Conservation (phyloP, 768 basidiomycete genomes). For the Mycena olivaceomarginata region DNA sequence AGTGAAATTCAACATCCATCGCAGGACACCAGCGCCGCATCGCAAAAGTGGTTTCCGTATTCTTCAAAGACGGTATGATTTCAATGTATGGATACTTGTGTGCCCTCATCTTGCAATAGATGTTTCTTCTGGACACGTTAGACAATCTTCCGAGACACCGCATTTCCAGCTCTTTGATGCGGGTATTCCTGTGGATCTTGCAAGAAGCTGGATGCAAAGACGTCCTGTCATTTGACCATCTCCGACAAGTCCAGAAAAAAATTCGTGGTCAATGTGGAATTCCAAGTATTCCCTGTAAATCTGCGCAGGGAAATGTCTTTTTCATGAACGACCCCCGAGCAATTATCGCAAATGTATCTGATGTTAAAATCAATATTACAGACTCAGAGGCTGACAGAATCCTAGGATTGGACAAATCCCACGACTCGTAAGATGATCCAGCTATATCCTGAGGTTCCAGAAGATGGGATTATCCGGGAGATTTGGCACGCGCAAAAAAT, state of each 20-base stretch:
- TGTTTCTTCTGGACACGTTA: slow-evolving; percentile 30
- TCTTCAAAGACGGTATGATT: slow-evolving; percentile 21
- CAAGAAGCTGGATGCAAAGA: slow-evolving; percentile 11
- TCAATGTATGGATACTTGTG: no score
- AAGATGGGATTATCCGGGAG: neutral
- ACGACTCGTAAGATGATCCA: neutral
- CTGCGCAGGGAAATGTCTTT: slow-evolving; percentile 5
- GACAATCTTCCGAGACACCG: slow-evolving; percentile 35
- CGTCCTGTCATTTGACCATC: slow-evolving; percentile 27
- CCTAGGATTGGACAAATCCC: slow-evolving; percentile 12
- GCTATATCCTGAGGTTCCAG: slow-evolving; percentile 17
- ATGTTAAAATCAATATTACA: no score
- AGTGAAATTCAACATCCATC: slow-evolving; percentile 7
- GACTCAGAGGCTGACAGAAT: neutral
- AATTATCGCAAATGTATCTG: slow-evolving; percentile 6
- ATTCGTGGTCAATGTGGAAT: slow-evolving; percentile 6
- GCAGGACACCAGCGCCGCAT: neutral
- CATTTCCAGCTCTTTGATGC: slow-evolving; percentile 33
- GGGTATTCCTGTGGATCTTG: slow-evolving; percentile 31
- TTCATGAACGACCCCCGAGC: slow-evolving; percentile 4
- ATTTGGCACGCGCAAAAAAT: no score
- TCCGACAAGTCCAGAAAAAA: slow-evolving; percentile 10
- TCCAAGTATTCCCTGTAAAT: slow-evolving; percentile 17
- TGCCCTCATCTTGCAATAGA: neutral
- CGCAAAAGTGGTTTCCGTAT: slow-evolving; percentile 35